Percentiles rank a stretch among this genome's conserved stretches.
Evolutionary conservation across 2,329 filamentous ascomycete genomes (phyloP).

Genomic region (Mollisiaceae sp.): DNA sequence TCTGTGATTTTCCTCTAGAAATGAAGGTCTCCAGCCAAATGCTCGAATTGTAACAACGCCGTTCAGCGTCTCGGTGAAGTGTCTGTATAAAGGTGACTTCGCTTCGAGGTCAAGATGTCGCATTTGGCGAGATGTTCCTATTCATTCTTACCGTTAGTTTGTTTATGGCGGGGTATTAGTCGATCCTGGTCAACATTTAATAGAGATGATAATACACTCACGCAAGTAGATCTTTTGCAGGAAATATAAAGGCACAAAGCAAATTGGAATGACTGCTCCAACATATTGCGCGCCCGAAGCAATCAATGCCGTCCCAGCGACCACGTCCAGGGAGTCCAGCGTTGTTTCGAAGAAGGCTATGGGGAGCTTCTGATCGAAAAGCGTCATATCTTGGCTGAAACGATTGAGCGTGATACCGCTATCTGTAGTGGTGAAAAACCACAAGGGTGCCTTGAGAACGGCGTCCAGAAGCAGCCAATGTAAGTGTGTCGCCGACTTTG

Average conservation of each 20-base stretch:
- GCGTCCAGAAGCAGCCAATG: neutral
- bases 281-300: no score
- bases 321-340: no score
- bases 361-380: slow-evolving; percentile 37
- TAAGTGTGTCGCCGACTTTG: neutral
- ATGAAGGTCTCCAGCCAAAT: slow-evolving; percentile 48
- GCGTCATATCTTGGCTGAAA: slow-evolving; percentile 32
- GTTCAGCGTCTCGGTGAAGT: slow-evolving; percentile 50
- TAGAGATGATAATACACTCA: no score
- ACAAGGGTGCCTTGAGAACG: slow-evolving; percentile 41
- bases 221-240: slow-evolving; percentile 49
- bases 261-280: no score
- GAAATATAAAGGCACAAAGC: neutral
- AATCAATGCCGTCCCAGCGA: no score
- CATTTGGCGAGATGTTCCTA: slow-evolving; percentile 53
- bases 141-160: no score
- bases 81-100: slow-evolving; percentile 43
- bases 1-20: slow-evolving; percentile 51
- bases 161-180: no score
- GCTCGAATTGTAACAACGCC: slow-evolving; percentile 51
- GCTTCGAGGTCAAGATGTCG: slow-evolving; percentile 52
- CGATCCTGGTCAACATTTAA: no score
- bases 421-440: slow-evolving; percentile 25
- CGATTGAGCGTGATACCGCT: slow-evolving; percentile 25
- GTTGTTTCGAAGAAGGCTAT: no score